Evolutionary conservation across 2,329 filamentous ascomycete genomes (phyloP).

Genomic region (Colletotrichum destructivum): DNA sequence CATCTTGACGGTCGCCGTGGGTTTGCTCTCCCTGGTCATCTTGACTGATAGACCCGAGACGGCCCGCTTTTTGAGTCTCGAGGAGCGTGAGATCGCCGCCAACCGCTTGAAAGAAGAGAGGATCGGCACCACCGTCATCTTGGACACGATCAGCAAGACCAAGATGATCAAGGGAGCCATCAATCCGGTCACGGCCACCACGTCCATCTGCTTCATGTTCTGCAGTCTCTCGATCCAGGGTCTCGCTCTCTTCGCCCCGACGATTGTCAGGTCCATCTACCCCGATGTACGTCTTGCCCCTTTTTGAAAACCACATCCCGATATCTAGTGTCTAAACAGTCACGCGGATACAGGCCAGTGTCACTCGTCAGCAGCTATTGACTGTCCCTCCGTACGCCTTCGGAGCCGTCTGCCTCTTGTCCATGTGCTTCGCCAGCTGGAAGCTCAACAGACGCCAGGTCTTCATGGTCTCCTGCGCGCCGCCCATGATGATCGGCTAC

Average conservation of each 20-base stretch:
- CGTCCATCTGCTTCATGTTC: no score
- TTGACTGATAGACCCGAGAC: conserved; percentile 79
- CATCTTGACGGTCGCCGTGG: conserved; percentile 68
- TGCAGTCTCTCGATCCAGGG: conserved; percentile 72
- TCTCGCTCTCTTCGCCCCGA: conserved; percentile 79
- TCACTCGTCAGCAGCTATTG: conserved; percentile 76
- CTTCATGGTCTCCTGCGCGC: conserved; percentile 72
- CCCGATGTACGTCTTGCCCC: conserved; percentile 56
- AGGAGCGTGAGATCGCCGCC: conserved; percentile 77
- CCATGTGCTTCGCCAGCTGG: conserved; percentile 72
- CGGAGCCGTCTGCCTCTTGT: conserved; percentile 74
- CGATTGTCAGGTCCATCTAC: conserved; percentile 80
- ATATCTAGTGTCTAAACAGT: no score
- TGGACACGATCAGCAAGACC: conserved; percentile 73
- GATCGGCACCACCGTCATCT: conserved; percentile 71
- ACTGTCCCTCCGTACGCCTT: conserved; percentile 80
- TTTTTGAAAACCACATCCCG: no score
- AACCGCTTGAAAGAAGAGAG: conserved; percentile 79
- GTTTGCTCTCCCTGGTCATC: conserved; percentile 73
- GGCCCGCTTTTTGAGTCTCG: conserved; percentile 74
- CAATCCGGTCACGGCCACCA: conserved; percentile 66
- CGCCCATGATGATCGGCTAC: conserved; percentile 76
- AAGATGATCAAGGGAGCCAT: conserved; percentile 76
- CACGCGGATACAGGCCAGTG: conserved; percentile 48
- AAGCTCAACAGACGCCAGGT: conserved; percentile 71